Evolutionary conservation across 768 basidiomycete genomes (phyloP), one percentile per base, ranked within the genome.

Genomic region (Russula compacta): DNA sequence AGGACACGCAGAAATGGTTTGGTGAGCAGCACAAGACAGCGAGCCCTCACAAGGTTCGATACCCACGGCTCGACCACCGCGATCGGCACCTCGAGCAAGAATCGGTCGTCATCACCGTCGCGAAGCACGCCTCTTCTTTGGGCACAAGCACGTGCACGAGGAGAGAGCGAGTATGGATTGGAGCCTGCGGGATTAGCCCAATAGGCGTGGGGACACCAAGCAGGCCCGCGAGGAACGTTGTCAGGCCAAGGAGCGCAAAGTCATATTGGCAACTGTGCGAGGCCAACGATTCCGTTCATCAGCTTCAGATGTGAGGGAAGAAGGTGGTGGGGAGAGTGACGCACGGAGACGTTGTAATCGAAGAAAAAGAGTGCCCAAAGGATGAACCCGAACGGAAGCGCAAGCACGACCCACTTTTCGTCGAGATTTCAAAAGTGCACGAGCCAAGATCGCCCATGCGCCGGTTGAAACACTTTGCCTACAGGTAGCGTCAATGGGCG

Each of bases 311-410:
- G n/a, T 2, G 40, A 3, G n/a, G 50, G 33, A 32, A 29, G 33
- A 7, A 29, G 6, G 15, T n/a, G 4, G 33, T 46, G 39, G 11
- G 24, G 40, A 40, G 14, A 3, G 12, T 7, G 9, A 74, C 87
- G 67, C 70, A 91, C 90, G 50, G 92, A 94, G 56, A 94, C 90
- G 67, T 95, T 95, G 66, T 94, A 90, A 64, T 98, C 93, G 66
- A 97, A 97, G 77, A 94, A 94, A 75, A 98, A 95, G 47, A 97
- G 74, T 24, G 95, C 81, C 83, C 90, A 97, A 6, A 98, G 76
- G 21, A 93, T 77, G 44, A 94, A 72, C 2, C 94, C 95, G 67
- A 97, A 97, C 0, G 93, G 94, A 46, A 94, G 76, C 0, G 93
- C 90, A 33, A 92, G 85, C 11, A 85, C 90, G 3, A 95, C 86